These are phyloP conservation scores for Strombidium stylifer DNA, from an alignment of 73 alveolate species.

Conservation along the genomic window DNA sequence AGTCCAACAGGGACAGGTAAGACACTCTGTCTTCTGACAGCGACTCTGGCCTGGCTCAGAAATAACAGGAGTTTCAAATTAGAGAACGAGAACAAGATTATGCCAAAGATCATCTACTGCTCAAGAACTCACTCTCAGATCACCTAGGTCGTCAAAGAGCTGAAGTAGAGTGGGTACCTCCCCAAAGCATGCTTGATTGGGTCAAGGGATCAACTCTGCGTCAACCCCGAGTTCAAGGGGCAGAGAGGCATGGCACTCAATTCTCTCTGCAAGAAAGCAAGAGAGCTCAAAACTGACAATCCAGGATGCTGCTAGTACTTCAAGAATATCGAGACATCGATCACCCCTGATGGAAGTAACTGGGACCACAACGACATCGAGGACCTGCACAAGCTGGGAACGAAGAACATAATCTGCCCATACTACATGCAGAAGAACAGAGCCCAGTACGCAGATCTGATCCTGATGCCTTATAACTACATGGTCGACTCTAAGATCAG, in stretches of 20 bases:
- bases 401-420: slow-evolving; percentile 66
- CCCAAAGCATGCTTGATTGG: slow-evolving; percentile 80
- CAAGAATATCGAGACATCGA: slow-evolving; percentile 15
- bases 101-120: slow-evolving; percentile 76
- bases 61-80: slow-evolving; percentile 50
- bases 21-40: slow-evolving; percentile 87
- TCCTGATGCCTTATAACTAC: slow-evolving; percentile 84
- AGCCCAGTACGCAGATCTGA: slow-evolving; percentile 63
- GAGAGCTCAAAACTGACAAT: slow-evolving; percentile 27
- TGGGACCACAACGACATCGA: slow-evolving; percentile 76
- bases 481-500: slow-evolving; percentile 72
- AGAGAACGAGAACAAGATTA: slow-evolving; percentile 44
- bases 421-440: slow-evolving; percentile 68
- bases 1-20: slow-evolving; percentile 98
- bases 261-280: slow-evolving; percentile 64
- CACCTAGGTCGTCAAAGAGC: slow-evolving; percentile 75
- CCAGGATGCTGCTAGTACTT: slow-evolving; percentile 2
- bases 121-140: slow-evolving; percentile 90
- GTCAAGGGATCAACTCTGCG: slow-evolving; percentile 82
- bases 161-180: slow-evolving; percentile 72
- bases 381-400: slow-evolving; percentile 67
- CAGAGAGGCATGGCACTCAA: slow-evolving; percentile 67
- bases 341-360: slow-evolving; percentile 10
- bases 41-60: slow-evolving; percentile 86
- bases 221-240: slow-evolving; percentile 53